Percentiles rank a stretch among this genome's conserved stretches.
Evolutionary conservation across 2,329 filamentous ascomycete genomes (phyloP).

Genomic region (Colletotrichum tamarilloi): DNA sequence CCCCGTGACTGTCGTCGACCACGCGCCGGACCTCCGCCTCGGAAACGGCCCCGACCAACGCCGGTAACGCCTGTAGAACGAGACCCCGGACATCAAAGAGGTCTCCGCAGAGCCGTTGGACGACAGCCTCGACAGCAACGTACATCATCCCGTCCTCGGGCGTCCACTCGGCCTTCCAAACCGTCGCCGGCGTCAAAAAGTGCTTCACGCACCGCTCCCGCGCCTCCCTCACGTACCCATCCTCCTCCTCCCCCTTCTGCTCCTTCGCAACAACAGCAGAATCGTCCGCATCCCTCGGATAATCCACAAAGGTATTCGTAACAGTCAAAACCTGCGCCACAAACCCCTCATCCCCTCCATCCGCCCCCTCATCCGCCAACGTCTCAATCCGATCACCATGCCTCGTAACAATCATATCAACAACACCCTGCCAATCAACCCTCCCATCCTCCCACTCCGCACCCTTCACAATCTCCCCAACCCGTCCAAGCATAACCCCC

Average conservation of each 20-base stretch:
- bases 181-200: slow-evolving; percentile 49
- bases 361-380: slow-evolving; percentile 23
- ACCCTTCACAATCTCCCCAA: slow-evolving; percentile 54
- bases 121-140: slow-evolving; percentile 53
- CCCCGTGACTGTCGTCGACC: neutral
- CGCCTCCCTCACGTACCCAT: slow-evolving; percentile 49
- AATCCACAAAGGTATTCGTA: slow-evolving; percentile 57
- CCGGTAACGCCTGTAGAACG: slow-evolving; percentile 10
- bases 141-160: slow-evolving; percentile 57
- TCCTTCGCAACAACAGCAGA: neutral
- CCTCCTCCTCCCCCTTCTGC: slow-evolving; percentile 42
- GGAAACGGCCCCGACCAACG: neutral
- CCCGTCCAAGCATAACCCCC: slow-evolving; percentile 52
- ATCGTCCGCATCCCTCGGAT: slow-evolving; percentile 40
- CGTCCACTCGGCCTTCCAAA: slow-evolving; percentile 44
- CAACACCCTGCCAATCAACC: slow-evolving; percentile 74
- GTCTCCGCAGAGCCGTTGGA: slow-evolving; percentile 49
- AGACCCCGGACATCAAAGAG: slow-evolving; percentile 11
- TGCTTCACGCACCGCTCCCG: slow-evolving; percentile 59
- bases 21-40: neutral
- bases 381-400: slow-evolving; percentile 65
- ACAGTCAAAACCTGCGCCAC: slow-evolving; percentile 50
- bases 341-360: slow-evolving; percentile 44
- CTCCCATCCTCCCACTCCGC: slow-evolving; percentile 39
- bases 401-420: slow-evolving; percentile 73